Evolutionary conservation across 2,329 filamentous ascomycete genomes (phyloP), one percentile per base, ranked within the genome.

Genomic region (Penicillium glabrum): DNA sequence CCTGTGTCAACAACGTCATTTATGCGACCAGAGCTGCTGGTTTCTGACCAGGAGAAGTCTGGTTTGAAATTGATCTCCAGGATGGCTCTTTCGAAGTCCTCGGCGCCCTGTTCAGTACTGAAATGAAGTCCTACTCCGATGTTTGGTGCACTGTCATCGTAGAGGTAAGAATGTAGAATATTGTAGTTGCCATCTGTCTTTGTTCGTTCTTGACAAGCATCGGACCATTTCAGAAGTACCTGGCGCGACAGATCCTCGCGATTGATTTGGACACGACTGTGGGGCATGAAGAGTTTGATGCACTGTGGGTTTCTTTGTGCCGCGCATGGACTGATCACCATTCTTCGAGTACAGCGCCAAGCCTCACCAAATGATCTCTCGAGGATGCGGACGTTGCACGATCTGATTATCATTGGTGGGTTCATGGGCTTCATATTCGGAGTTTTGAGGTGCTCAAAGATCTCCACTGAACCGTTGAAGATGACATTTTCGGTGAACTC

Each of bases 101-200:
- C 63, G 2, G 66, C 69, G 6, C 58, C 57, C 45, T 64, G 51
- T 27, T 62, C 47, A 8, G 60, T 63, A 5, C 61, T 57, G 24
- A 72, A 73, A 3, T 65, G 56, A 4, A 73, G 47, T 27, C 60
- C 53, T 3, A 70, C 49, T 1, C 66, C 68, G 10, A 72, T 62
- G 35, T 73, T 72, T 16, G 69, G 70, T 3, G 60, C 66, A 16
- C 57, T 70, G 14, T 61, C 60, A 35, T 73, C 69, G 53, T 73
- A 72, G 1, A 70, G 56, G 33, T 72, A 70, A 2, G 64, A 68
- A 39, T 65, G 64, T 11, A 72, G 47, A 4, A 60, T 56, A 35
- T 71, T 65, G 46, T 72, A 71, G 29, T 61, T 72, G 14, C 68
- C 69, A 27, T 72, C 70, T 1, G 68, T 70, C 45, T 66, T 67